These are phyloP conservation scores for Quillaja saponaria DNA, from an alignment of 306 rosid genomes.

Conservation along the genomic window DNA sequence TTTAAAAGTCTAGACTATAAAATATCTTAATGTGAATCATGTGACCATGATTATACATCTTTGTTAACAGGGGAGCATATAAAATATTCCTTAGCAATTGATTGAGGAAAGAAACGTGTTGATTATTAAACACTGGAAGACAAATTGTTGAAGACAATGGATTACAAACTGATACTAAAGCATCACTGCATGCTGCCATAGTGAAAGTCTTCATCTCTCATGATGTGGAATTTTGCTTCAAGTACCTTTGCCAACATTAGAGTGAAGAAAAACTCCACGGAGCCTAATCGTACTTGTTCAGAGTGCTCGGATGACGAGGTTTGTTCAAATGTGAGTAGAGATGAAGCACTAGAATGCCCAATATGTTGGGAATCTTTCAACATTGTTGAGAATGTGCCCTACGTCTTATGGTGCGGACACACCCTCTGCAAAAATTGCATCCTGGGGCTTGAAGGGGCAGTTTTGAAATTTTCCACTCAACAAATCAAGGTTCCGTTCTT, in stretches of 20 bases:
- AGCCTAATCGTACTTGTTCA: constrained; percentile 44
- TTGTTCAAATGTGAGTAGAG: constrained; percentile 73
- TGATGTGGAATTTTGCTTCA: constrained; percentile 84
- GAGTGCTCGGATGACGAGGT: constrained; percentile 87
- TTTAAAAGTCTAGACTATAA: background rate
- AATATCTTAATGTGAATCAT: background rate
- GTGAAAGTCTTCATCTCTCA: constrained; percentile 22
- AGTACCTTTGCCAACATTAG: constrained; percentile 63
- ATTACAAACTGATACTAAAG: constrained; percentile 20
- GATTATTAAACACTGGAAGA: constrained; percentile 9
- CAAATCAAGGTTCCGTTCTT: constrained; percentile 66
- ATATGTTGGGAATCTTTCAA: constrained; percentile 92
- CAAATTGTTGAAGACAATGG: constrained; percentile 18
- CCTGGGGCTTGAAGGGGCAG: constrained; percentile 88
- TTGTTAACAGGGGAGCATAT: background rate
- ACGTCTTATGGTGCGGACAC: constrained; percentile 96
- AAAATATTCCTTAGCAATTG: constrained; percentile 16
- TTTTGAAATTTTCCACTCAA: constrained; percentile 65
- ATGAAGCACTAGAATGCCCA: constrained; percentile 87
- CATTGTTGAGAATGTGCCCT: constrained; percentile 92
- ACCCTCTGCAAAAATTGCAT: constrained; percentile 83
- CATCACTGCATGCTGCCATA: constrained; percentile 19
- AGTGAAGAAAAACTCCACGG: constrained; percentile 54
- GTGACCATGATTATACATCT: background rate
- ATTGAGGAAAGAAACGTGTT: constrained; percentile 28